Percentiles rank a stretch among this genome's conserved stretches.
phyloP scores from a whole-genome alignment of 1,139 yeast genomes.

The Nakaseomyces glabratus region DNA sequence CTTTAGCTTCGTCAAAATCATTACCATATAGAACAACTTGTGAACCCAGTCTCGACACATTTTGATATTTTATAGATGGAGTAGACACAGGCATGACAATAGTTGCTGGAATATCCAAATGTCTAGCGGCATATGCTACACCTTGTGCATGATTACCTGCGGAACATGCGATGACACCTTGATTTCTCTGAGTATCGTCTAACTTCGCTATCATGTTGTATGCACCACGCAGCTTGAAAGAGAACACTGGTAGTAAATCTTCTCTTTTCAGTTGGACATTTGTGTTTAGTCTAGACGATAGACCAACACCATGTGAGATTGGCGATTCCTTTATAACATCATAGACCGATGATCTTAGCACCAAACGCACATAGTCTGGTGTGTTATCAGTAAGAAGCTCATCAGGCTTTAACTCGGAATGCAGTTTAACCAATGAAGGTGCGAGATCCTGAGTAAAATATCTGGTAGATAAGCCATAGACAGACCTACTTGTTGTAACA shows the following conservation, averaged over 20 bases:
- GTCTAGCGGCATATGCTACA: constrained; percentile 84
- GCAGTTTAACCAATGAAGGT: constrained; percentile 22
- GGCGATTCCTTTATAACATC: constrained; percentile 93
- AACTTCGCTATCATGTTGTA: constrained; percentile 92
- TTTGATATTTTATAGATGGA: constrained; percentile 86
- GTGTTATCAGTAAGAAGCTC: constrained; percentile 53
- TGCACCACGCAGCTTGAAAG: constrained; percentile 95
- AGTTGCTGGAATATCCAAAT: constrained; percentile 81
- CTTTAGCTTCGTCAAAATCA: constrained; percentile 88
- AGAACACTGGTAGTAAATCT: constrained; percentile 88
- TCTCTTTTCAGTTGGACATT: constrained; percentile 78
- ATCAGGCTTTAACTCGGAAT: constrained; percentile 34
- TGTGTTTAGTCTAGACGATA: constrained; percentile 65
- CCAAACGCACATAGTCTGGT: constrained; percentile 89
- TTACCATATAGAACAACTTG: constrained; percentile 90
- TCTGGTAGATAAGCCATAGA: neutral
- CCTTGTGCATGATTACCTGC: constrained; percentile 99
- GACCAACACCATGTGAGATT: constrained; percentile 61
- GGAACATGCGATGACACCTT: constrained; percentile 95
- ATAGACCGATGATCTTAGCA: constrained; percentile 84
- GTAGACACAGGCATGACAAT: constrained; percentile 98
- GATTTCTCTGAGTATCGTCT: constrained; percentile 54
- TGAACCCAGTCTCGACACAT: constrained; percentile 86
- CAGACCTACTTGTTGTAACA: neutral
- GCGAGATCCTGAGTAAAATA: constrained; percentile 12